Conservation (phyloP, 768 basidiomycete genomes). For the Tylopilus balloui region DNA sequence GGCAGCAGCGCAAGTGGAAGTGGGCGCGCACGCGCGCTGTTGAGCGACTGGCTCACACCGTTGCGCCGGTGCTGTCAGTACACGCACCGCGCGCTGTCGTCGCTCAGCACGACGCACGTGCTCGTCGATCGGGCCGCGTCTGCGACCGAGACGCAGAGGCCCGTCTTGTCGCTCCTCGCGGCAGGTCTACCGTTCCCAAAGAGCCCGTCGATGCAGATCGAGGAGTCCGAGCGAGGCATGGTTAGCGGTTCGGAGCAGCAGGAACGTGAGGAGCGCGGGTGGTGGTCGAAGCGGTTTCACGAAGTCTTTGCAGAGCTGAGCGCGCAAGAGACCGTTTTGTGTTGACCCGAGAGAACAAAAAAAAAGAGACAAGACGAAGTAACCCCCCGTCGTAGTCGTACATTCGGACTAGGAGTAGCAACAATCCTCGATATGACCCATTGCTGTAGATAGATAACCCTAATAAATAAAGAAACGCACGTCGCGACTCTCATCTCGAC, state of each 20-base stretch:
- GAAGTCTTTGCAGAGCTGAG: conserved; percentile 57
- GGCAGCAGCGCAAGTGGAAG: too few relatives aligned
- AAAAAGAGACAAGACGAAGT: neutral
- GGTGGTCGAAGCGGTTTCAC: conserved; percentile 69
- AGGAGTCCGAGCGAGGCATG: conserved; percentile 30
- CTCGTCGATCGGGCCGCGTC: conserved; percentile 27
- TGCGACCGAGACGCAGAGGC: conserved; percentile 30
- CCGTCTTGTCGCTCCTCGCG: conserved; percentile 38
- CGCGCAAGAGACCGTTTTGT: conserved; percentile 11
- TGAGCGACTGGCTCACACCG: conserved; percentile 43
- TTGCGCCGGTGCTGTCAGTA: conserved; percentile 49
- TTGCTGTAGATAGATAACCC: conserved; percentile 4
- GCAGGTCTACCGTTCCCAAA: conserved; percentile 59
- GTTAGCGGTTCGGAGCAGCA: conserved; percentile 30
- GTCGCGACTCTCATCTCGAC: neutral
- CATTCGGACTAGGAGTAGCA: too few relatives aligned
- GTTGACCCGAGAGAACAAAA: neutral
- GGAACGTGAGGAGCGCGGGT: conserved; percentile 67
- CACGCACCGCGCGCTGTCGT: conserved; percentile 42
- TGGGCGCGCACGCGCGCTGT: neutral
- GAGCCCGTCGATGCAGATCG: conserved; percentile 63
- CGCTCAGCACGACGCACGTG: conserved; percentile 24
- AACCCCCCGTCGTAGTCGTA: too few relatives aligned
- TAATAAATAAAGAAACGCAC: neutral
- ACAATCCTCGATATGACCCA: neutral